Evolutionary conservation across 2,329 filamentous ascomycete species (phyloP).

Genomic region (Colletotrichum destructivum): DNA sequence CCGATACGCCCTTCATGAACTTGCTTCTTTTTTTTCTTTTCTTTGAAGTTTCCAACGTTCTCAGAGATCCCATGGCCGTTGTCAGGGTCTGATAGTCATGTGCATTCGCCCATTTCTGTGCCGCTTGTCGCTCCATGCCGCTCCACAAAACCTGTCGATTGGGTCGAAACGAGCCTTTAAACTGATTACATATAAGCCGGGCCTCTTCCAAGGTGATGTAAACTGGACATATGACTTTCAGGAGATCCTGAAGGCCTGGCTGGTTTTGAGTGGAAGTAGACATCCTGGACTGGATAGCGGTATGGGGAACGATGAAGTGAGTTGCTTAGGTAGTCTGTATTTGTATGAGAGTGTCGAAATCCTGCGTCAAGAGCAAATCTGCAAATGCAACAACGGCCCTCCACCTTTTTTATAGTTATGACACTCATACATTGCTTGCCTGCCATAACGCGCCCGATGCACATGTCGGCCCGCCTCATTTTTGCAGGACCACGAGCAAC

Average conservation of each 20-base stretch:
- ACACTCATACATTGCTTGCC: too few relatives aligned
- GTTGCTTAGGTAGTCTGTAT: background rate
- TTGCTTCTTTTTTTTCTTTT: background rate
- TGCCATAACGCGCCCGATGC: too few relatives aligned
- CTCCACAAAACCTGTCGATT: background rate
- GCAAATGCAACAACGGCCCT: too few relatives aligned
- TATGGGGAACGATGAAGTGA: too few relatives aligned
- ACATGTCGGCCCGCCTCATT: too few relatives aligned
- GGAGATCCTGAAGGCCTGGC: background rate
- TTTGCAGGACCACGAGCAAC: too few relatives aligned
- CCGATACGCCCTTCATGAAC: constrained; percentile 1
- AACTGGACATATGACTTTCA: background rate
- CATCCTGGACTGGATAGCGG: rapidly evolving
- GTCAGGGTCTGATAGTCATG: background rate
- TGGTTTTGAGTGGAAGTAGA: background rate
- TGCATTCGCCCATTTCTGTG: background rate
- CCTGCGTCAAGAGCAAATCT: too few relatives aligned
- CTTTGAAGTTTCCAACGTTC: background rate
- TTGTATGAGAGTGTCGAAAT: too few relatives aligned
- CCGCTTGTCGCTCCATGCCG: background rate
- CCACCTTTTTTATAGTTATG: too few relatives aligned
- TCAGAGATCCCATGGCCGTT: background rate
- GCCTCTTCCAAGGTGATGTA: background rate
- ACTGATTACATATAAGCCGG: background rate
- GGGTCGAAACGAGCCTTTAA: background rate